Conservation (phyloP, 192 early-diverging fungal genomes). For the Kickxella alabastrina region DNA sequence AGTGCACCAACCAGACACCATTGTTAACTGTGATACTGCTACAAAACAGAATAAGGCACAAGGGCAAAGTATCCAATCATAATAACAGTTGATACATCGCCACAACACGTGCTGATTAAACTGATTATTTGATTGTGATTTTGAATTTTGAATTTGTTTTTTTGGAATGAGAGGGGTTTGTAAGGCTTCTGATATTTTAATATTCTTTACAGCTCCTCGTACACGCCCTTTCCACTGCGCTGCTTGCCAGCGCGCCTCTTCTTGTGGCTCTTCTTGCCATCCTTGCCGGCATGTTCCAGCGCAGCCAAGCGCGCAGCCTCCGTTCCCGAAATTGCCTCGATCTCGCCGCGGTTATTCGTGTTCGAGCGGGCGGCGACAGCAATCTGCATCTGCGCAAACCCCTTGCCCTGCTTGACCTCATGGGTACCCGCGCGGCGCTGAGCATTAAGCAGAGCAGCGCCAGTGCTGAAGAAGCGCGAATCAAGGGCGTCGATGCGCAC, state of each 20-base stretch:
- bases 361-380: constrained; percentile 26
- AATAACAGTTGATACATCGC: too few species aligned
- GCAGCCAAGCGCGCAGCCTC: constrained; percentile 61
- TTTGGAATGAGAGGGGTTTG: background rate
- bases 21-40: too few species aligned
- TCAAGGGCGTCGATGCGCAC: constrained; percentile 32
- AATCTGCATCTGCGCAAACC: constrained; percentile 37
- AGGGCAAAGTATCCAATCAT: too few species aligned
- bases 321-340: constrained; percentile 45
- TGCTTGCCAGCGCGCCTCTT: constrained; percentile 75
- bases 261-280: constrained; percentile 54
- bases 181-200: background rate
- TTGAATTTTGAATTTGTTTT: too few species aligned
- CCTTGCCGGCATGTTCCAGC: constrained; percentile 58
- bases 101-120: too few species aligned
- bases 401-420: constrained; percentile 31
- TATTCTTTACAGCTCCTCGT: constrained; percentile 10
- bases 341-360: constrained; percentile 54
- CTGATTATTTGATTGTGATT: too few species aligned
- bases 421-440: constrained; percentile 29
- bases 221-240: constrained; percentile 60
- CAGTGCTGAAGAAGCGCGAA: constrained; percentile 33
- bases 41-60: too few species aligned
- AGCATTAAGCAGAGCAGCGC: constrained; percentile 14
- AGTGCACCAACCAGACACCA: too few species aligned